phyloP scores from a whole-genome alignment of 78 protist genomes.

The Thecamonas trahens region DNA sequence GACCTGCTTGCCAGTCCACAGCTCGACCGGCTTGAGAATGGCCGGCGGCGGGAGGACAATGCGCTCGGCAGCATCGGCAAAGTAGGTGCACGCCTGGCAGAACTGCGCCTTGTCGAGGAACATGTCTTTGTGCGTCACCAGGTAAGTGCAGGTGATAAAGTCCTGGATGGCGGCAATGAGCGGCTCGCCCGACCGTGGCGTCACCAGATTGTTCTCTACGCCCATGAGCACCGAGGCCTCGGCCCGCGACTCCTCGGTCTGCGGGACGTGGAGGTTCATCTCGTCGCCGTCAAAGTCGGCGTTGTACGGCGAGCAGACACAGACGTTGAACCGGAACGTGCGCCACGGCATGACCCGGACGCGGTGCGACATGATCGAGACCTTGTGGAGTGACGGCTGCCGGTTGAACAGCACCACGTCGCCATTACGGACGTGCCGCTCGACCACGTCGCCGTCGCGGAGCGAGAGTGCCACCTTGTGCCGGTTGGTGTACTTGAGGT shows the following conservation, averaged over 20 bases:
- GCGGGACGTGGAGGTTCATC: conserved; percentile 92
- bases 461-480: conserved; percentile 12
- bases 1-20: conserved; percentile 99
- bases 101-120: conserved; percentile 75
- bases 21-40: conserved; percentile 62
- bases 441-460: conserved; percentile 81
- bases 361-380: conserved; percentile 87
- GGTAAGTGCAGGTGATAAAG: conserved; percentile 83
- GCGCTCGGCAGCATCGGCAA: too few relatives aligned
- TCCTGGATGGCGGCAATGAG: conserved; percentile 96
- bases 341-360: conserved; percentile 77
- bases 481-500: not conserved
- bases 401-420: conserved; percentile 97
- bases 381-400: conserved; percentile 97
- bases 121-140: conserved; percentile 75
- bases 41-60: not conserved
- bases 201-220: conserved; percentile 71
- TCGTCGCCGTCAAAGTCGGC: conserved; percentile 97
- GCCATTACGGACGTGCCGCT: conserved; percentile 91
- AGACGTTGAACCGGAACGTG: conserved; percentile 97
- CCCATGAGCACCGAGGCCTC: conserved; percentile 87
- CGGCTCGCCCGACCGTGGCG: conserved; percentile 96
- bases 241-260: conserved; percentile 94
- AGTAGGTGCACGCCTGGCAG: conserved; percentile 33
- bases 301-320: conserved; percentile 97